Base-by-base conservation (phyloP, 1,284 basidiomycete species). In the Cryptococcus sp. region DNA sequence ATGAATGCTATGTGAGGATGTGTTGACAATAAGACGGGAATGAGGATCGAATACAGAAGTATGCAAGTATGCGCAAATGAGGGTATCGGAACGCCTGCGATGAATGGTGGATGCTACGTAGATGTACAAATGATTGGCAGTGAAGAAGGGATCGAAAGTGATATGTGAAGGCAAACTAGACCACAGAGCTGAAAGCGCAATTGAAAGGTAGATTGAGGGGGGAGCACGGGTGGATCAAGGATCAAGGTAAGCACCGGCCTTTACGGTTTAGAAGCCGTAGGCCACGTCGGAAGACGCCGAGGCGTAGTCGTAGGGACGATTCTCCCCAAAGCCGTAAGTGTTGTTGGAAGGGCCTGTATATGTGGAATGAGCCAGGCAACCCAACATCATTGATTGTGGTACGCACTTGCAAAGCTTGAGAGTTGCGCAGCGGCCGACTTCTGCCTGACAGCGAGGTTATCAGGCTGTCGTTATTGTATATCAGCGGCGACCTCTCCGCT, bases 361-460 rank as follows among this genome's bases (percentile, higher is more conserved):
- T 16, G n/a, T 23, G 40, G 6, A 20, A n/a, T 20, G 17, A 20
- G 13, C 23, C 48, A 17, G 31, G 50, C 40, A 31, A 11, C 47
- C 17, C 8, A 25, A 22, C 13, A 17, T 23, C 4, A 44, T 31
- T 27, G n/a, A 11, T 5, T 17, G 13, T n/a, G n/a, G 23, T 31
- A 53, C 56, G 50, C 35, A 60, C 62, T 48, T 15, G 55, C 39
- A 44, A 54, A 58, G 22, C 51, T 31, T 11, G 54, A 47, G 20
- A 62, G 52, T 35, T 58, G 57, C 20, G 57, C 57, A 11, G 53
- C 56, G 11, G 44, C 41, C 41, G 63, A 65, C 44, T 60, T 31
- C 38, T 58, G 35, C 47, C 53, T 48, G n/a, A 61, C 25, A 15
- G 60, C 51, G 17, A 59, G 53, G 40, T 61, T 65, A 44, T 65